Percentiles rank a stretch among this genome's conserved stretches.
These are phyloP conservation scores for Brassica napus DNA, from an alignment of 345 rosid genomes.

Conservation along the genomic window Da-Ae NC_063449.1:42831001-42831500, in stretches of 20 bases:
- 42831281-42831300: background rate
- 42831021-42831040: conserved; percentile 63
- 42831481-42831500: background rate
- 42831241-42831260: background rate
- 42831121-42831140: background rate
- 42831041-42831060: background rate
- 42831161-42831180: conserved; percentile 19
- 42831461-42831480: background rate
- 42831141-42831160: background rate
- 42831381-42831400: background rate
- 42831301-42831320: too few relatives aligned
- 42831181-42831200: background rate
- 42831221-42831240: background rate
- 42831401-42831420: background rate
- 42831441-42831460: background rate
- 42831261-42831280: background rate
- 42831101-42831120: conserved; percentile 26
- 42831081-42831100: conserved; percentile 7
- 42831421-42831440: background rate
- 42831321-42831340: too few relatives aligned
- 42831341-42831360: too few relatives aligned
- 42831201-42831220: background rate
- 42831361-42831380: too few relatives aligned
- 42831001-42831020: conserved; percentile 75
- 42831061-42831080: background rate